A percentile compares a stretch with the other conserved stretches of the same genome.
Conservation (phyloP, 768 basidiomycete species). For the Lepiota brunneoincarnata region DNA sequence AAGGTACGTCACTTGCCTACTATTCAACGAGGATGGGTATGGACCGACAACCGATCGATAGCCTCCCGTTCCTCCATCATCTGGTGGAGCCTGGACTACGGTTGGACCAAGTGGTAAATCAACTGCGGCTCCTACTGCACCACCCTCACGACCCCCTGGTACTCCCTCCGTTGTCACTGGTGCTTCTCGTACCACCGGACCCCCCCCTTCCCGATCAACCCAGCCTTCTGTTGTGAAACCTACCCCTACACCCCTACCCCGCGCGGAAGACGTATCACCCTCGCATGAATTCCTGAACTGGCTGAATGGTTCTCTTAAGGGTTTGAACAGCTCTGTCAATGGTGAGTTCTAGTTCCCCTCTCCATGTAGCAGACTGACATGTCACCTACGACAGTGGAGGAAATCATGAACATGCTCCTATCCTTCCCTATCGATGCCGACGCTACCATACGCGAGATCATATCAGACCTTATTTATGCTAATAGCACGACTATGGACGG, state of each 20-base stretch:
- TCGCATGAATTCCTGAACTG: constrained; percentile 92
- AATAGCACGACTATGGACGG: constrained; percentile 96
- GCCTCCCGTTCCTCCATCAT: constrained; percentile 20
- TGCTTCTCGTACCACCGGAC: constrained; percentile 39
- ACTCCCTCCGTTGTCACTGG: constrained; percentile 13
- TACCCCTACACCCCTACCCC: constrained; percentile 29
- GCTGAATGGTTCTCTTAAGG: constrained; percentile 83
- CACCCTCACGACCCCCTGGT: constrained; percentile 13
- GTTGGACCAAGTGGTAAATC: constrained; percentile 79
- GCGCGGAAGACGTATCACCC: constrained; percentile 67
- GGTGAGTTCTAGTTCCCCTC: constrained; percentile 37
- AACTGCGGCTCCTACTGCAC: constrained; percentile 31
- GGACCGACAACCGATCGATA: neutral
- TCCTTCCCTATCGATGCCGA: constrained; percentile 92
- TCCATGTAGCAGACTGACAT: constrained; percentile 1
- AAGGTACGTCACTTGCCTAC: constrained; percentile 45
- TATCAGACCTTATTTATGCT: constrained; percentile 92
- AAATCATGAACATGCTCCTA: constrained; percentile 93
- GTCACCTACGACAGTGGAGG: constrained; percentile 67
- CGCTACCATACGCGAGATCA: constrained; percentile 80
- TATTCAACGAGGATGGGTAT: neutral
- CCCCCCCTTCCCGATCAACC: constrained; percentile 31
- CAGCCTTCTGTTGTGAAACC: constrained; percentile 32
- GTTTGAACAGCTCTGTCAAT: constrained; percentile 68
- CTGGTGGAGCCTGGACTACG: constrained; percentile 76